Evolutionary conservation across 129 eudicot species (phyloP).

Genomic region (Artemisia tridentata): DNA sequence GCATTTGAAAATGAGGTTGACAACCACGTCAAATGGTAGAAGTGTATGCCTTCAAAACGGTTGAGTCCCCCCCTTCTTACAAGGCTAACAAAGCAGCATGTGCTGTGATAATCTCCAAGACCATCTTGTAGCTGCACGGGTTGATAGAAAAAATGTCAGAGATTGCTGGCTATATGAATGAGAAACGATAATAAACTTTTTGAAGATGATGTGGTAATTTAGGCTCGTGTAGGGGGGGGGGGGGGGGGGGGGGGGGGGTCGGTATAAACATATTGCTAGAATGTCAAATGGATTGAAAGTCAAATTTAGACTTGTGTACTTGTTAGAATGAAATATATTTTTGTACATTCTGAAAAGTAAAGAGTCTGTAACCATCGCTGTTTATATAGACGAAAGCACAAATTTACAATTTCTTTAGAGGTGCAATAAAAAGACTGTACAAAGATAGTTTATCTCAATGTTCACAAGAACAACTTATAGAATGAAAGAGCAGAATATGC

Average conservation of each 20-base stretch:
- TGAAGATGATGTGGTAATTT: not conserved
- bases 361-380: too few relatives aligned
- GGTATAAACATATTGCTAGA: not conserved
- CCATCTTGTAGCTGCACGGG: slow-evolving; percentile 9
- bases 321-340: too few relatives aligned
- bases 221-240: not conserved
- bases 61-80: slow-evolving; percentile 3
- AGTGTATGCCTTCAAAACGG: slow-evolving; percentile 28
- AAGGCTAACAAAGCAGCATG: slow-evolving; percentile 22
- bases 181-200: not conserved
- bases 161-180: not conserved
- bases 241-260: too few relatives aligned
- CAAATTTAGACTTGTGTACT: too few relatives aligned
- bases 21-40: slow-evolving; percentile 28
- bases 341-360: too few relatives aligned
- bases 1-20: slow-evolving; percentile 26
- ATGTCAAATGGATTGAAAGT: not conserved
- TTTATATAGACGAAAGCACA: too few relatives aligned
- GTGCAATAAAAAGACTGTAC: too few relatives aligned
- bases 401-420: too few relatives aligned
- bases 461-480: too few relatives aligned
- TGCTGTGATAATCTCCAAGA: slow-evolving; percentile 29
- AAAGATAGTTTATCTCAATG: too few relatives aligned
- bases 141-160: not conserved
- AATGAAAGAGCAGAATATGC: not conserved